Base-by-base conservation (phyloP, 805 yeast species). In the Maudiozyma saulgeensis region DNA sequence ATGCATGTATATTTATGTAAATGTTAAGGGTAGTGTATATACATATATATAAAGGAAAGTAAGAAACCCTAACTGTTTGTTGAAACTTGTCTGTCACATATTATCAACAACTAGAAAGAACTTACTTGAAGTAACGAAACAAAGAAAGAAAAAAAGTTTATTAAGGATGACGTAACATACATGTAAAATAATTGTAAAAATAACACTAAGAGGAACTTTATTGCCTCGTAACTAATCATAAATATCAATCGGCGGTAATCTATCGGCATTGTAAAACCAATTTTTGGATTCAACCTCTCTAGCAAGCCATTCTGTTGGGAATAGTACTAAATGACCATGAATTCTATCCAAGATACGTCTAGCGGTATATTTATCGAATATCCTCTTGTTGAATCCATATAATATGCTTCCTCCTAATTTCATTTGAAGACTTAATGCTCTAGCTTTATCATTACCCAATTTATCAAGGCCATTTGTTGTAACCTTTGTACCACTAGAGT, bases 261-360 rank as follows among this genome's bases (percentile, higher is more conserved):
- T 80, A 62, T 93, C 99, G 45, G 95, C 82, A 58, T 84, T 87
- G 71, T 87, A 90, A 64, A 89, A 90, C 98, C 98, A 91, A 62
- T 95, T 93, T 11, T 87, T 91, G 6, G 87, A 79, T 50, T 90
- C 96, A 31, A 89, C 78, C 67, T 93, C 99, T 51, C 81, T 77
- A 57, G 78, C 72, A 41, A 93, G 74, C 99, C 99, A 93, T 52
- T 88, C 88, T 0, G 86, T 75, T 0, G 99, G 98, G 72, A 90
- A 91, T n/a, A 84, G 64, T 6, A 93, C 97, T 56, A 93, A 68
- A 61, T 93, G 85, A 1, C 99, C 99, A 47, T 82, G 85, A 18
- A 91, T 72, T 50, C 87, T 82, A 45, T 73, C 71, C 53, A 93
- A 69, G 35, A 89, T 70, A 51, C 81, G 72, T 55, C 82, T 89